Base-by-base conservation (phyloP, 306 rosid genomes). In the Abrus precatorius region DNA sequence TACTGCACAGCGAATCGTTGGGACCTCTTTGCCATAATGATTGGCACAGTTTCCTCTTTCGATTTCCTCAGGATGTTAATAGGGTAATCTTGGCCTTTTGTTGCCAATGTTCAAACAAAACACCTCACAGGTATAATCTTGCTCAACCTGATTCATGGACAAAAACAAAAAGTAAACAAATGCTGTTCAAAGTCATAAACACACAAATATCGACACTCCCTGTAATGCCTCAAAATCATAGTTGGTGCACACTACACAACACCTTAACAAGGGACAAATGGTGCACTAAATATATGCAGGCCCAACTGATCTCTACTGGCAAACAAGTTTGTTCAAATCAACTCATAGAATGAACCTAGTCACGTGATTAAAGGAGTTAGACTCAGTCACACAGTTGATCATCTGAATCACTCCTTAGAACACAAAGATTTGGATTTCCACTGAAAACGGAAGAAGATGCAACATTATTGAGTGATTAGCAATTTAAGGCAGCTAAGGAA, bases 1-100 rank as follows among this genome's bases (percentile, higher is more conserved):
- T 84, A 89, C 73, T 89, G 87, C 69, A 85, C 83, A 73, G 90
- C 54, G 70, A 89, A 89, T 83, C 88, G 90, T 69, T 84, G 89
- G 67, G 98, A 90, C 76, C 85, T 90, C 87, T 89, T 95, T 44
- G 87, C 90, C 99, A 93, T 93, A 2, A 32, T 20, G 56, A 75
- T 64, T 38, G 61, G 45, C 70, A 50, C 76, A 72, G 73, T 82
- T 55, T 82, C 68, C 68, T 73, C 69, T 43, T 20, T 27, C 65
- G 20, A 20, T 56, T 76, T 33, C 9, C 74, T 45, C 34, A 27
- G 54, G 82, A 47, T 76, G 53, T 72, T 72, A 81, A 69, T 10
- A 70, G 45, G 69, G 78, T n/a, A 45, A 66, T 54, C 81, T 71
- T 68, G 9, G 41, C 65, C 64, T 52, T 78, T 27, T 71, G 44